Conservation (phyloP, 2,329 filamentous ascomycete species). For the Diaporthe eres region DNA sequence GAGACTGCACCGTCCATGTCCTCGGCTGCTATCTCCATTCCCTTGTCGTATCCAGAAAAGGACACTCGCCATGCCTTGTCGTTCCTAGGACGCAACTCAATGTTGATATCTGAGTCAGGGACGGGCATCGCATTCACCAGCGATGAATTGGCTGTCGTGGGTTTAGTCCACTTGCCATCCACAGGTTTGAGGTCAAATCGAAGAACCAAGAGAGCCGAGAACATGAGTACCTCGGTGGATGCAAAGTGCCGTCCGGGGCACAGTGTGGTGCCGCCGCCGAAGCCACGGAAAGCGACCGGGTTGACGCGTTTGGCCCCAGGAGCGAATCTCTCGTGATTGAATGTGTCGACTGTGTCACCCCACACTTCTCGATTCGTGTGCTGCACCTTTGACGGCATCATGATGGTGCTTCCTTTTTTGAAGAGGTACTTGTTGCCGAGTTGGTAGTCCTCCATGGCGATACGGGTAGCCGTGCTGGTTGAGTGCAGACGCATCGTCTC, state of each 20-base stretch:
- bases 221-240: slow-evolving; percentile 31
- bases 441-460: slow-evolving; percentile 32
- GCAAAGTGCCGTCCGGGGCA: slow-evolving; percentile 29
- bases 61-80: slow-evolving; percentile 5
- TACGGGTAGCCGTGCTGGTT: slow-evolving; percentile 48
- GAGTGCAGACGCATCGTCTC: slow-evolving; percentile 55
- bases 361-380: slow-evolving; percentile 2
- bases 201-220: slow-evolving; percentile 15
- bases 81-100: slow-evolving; percentile 8
- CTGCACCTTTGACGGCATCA: slow-evolving; percentile 20
- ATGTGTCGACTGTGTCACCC: slow-evolving; percentile 8
- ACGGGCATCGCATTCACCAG: slow-evolving; percentile 24
- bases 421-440: slow-evolving; percentile 38
- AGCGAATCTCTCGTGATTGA: slow-evolving; percentile 27
- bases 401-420: slow-evolving; percentile 39
- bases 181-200: slow-evolving; percentile 19
- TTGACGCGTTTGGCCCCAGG: slow-evolving; percentile 1
- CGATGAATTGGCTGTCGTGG: slow-evolving; percentile 21
- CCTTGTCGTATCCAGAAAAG: slow-evolving; percentile 24
- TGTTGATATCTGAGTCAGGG: slow-evolving; percentile 16
- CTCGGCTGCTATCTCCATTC: slow-evolving; percentile 31
- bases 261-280: slow-evolving; percentile 7
- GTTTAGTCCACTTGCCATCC: slow-evolving; percentile 15
- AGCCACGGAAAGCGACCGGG: slow-evolving; percentile 20
- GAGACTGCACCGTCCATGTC: not conserved